A percentile compares a stretch with the other conserved stretches of the same genome.
Evolutionary conservation across 1,284 basidiomycete genomes (phyloP).

Genomic region (Bjerkandera adusta): DNA sequence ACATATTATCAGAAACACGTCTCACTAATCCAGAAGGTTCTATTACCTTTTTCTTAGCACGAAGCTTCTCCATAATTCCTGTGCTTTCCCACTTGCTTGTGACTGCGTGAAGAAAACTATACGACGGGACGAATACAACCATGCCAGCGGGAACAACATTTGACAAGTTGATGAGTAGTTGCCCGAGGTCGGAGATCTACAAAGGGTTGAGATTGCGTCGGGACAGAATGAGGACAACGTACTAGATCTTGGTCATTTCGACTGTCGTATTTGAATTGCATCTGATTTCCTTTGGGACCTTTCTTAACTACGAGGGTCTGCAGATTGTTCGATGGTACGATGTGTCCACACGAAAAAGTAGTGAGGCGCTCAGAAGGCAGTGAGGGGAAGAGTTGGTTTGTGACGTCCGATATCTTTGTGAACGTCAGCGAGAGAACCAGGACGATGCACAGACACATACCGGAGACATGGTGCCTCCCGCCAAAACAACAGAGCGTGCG

Average conservation of each 20-base stretch:
- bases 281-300: slow-evolving; percentile 73
- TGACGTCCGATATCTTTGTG: slow-evolving; percentile 83
- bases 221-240: slow-evolving; percentile 25
- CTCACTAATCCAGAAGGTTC: slow-evolving; percentile 9
- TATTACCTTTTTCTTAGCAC: slow-evolving; percentile 71
- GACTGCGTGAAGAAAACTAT: slow-evolving; percentile 75
- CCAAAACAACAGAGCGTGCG: slow-evolving; percentile 83
- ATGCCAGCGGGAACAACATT: slow-evolving; percentile 84
- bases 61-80: slow-evolving; percentile 63
- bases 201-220: background rate
- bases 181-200: slow-evolving; percentile 84
- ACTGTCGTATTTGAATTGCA: slow-evolving; percentile 85
- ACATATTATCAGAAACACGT: background rate
- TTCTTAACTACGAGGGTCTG: slow-evolving; percentile 75
- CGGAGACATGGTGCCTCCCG: slow-evolving; percentile 98
- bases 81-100: slow-evolving; percentile 67
- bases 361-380: slow-evolving; percentile 63
- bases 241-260: slow-evolving; percentile 72
- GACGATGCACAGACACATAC: slow-evolving; percentile 38
- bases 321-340: slow-evolving; percentile 83
- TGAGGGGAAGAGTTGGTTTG: slow-evolving; percentile 78
- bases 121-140: slow-evolving; percentile 95
- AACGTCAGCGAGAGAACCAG: slow-evolving; percentile 2
- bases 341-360: slow-evolving; percentile 91
- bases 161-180: slow-evolving; percentile 77